Conservation (phyloP, 2,329 filamentous ascomycete species). For the Fusarium oligoseptatum region DNA sequence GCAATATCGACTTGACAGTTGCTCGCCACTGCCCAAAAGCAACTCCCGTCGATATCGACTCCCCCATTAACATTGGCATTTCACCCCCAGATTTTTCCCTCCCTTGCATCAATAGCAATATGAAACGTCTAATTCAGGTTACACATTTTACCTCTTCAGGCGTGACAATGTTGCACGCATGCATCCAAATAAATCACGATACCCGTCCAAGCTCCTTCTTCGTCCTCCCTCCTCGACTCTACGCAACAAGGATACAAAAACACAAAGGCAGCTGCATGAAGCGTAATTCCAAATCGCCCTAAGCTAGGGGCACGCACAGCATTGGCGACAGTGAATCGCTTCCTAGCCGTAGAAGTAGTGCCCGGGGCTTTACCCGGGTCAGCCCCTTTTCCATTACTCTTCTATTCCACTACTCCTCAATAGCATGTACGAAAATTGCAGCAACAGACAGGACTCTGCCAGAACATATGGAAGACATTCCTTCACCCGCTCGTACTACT, state of each 20-base stretch:
- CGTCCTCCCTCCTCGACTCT: not conserved
- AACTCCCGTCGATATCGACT: not conserved
- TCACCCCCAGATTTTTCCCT: not conserved
- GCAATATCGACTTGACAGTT: not conserved
- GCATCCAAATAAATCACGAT: not conserved
- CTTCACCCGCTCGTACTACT: constrained; percentile 20
- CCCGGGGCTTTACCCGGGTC: not conserved
- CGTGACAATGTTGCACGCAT: constrained; percentile 23
- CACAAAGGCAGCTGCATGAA: not conserved
- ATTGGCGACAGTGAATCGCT: not conserved
- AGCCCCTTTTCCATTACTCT: not conserved
- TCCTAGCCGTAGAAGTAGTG: not conserved
- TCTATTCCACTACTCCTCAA: not conserved
- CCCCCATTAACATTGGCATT: not conserved
- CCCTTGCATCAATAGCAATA: constrained; percentile 9
- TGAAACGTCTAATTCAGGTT: constrained; percentile 26
- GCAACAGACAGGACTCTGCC: not conserved
- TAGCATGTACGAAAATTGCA: not conserved
- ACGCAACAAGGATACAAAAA: not conserved
- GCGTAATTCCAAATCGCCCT: not conserved
- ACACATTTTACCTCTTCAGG: constrained; percentile 25
- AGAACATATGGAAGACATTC: not conserved
- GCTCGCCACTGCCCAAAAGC: not conserved
- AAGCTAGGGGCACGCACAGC: not conserved
- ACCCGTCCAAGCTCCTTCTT: constrained; percentile 4